Evolutionary conservation across 139 green algal species (phyloP).

Genomic region (Haematococcus lacustris): DNA sequence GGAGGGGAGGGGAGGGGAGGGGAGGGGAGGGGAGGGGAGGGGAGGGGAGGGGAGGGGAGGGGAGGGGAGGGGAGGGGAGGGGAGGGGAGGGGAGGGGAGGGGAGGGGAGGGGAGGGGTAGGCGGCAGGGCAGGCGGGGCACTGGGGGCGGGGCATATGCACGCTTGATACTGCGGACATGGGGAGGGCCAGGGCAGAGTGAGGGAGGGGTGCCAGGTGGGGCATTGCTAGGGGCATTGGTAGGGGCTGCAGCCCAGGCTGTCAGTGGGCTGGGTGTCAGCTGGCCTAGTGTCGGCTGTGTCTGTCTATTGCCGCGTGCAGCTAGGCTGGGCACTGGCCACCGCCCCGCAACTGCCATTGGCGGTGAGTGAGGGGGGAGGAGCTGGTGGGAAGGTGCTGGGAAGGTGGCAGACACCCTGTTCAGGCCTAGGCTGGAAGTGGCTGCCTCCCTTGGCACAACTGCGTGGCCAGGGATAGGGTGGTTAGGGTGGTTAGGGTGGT

Average conservation of each 20-base stretch:
- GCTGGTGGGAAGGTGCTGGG: background rate
- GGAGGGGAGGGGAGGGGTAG: no score
- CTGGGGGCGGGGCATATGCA: background rate
- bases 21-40: no score
- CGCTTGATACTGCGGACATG: background rate
- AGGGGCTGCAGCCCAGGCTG: background rate
- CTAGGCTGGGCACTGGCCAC: slow-evolving; percentile 17
- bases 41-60: no score
- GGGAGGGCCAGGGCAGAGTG: background rate
- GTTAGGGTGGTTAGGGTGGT: background rate
- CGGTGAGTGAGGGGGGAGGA: slow-evolving; percentile 15
- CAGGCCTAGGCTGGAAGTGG: no score
- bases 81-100: no score
- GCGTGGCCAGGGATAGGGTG: no score
- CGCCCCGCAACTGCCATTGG: slow-evolving; percentile 29
- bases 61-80: no score
- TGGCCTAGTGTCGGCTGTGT: background rate
- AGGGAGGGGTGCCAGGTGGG: background rate
- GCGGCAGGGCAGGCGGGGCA: no score
- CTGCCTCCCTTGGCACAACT: no score
- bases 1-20: no score
- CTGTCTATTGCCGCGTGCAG: slow-evolving; percentile 1
- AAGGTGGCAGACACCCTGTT: no score
- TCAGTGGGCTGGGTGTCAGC: background rate
- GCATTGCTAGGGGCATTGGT: background rate